Percentiles rank a stretch among this genome's conserved stretches.
phyloP scores from a whole-genome alignment of 2,329 filamentous ascomycete species.

The Lachnellula hyalina region DNA sequence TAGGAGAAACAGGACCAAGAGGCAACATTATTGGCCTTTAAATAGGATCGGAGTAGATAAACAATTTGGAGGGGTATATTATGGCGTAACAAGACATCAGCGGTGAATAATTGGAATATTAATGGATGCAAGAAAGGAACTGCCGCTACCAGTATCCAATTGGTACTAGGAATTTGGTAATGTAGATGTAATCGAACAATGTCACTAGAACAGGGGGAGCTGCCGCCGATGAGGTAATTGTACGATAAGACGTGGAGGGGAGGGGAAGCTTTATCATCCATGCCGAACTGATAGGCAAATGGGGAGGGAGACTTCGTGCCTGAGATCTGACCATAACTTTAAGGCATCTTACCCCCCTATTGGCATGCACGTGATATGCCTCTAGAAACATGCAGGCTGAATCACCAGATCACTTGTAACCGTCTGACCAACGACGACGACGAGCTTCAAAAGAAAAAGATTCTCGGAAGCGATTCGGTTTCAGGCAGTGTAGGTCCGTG shows the following conservation, averaged over 20 bases:
- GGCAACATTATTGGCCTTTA: not conserved
- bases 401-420: not conserved
- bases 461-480: not conserved
- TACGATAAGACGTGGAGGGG: slow-evolving; percentile 4
- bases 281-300: not conserved
- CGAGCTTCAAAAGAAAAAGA: not conserved
- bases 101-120: slow-evolving; percentile 1
- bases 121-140: not conserved
- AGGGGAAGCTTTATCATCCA: slow-evolving; percentile 10
- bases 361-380: no score
- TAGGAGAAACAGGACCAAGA: slow-evolving; percentile 1
- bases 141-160: slow-evolving; percentile 1
- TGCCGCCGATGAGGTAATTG: slow-evolving; percentile 12
- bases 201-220: slow-evolving; percentile 4
- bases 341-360: no score
- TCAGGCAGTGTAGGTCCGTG: not conserved
- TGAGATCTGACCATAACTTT: no score
- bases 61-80: slow-evolving; percentile 3
- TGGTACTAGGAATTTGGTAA: slow-evolving; percentile 18
- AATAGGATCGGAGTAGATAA: slow-evolving; percentile 12
- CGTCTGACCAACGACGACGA: not conserved
- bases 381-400: not conserved
- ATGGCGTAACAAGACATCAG: slow-evolving; percentile 1
- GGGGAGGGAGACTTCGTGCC: not conserved
- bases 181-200: slow-evolving; percentile 15